These are phyloP conservation scores for Leishmania mexicana DNA, from an alignment of 208 protist genomes.

Conservation along the genomic window DNA sequence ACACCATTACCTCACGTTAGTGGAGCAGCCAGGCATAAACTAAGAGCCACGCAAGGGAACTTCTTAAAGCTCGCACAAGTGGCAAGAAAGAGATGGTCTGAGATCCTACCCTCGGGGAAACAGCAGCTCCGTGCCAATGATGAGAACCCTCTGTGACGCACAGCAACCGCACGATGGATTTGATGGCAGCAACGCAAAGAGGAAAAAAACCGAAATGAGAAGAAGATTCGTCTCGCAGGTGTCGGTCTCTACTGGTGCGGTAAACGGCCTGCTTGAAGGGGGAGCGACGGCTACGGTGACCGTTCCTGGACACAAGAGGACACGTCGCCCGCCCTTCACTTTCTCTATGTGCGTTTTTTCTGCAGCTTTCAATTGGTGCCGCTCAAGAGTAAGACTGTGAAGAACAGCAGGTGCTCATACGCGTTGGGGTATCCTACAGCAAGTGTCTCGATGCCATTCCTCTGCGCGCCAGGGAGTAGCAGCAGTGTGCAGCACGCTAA, in stretches of 20 bases:
- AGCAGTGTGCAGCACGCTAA: background rate
- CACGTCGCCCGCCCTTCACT: background rate
- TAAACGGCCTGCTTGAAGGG: background rate
- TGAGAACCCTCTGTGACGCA: background rate
- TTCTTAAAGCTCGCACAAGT: background rate
- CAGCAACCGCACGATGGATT: background rate
- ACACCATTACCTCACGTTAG: constrained; percentile 17
- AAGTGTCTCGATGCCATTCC: background rate
- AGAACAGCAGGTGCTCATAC: background rate
- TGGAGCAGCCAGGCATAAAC: background rate
- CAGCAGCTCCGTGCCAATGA: background rate
- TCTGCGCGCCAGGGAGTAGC: background rate
- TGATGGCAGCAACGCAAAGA: background rate
- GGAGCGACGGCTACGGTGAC: background rate
- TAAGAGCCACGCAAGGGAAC: background rate
- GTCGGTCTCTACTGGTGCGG: background rate
- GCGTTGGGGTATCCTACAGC: background rate
- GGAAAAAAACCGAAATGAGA: background rate
- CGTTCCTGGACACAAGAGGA: too few species aligned
- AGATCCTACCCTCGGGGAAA: background rate
- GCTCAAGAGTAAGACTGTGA: background rate
- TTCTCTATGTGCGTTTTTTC: background rate
- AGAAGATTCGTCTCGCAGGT: background rate
- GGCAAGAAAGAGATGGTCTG: background rate
- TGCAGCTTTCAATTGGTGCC: background rate